These are phyloP conservation scores for Albophoma yamanashiensis DNA, from an alignment of 2,329 filamentous ascomycete genomes.

Conservation along the genomic window DNA sequence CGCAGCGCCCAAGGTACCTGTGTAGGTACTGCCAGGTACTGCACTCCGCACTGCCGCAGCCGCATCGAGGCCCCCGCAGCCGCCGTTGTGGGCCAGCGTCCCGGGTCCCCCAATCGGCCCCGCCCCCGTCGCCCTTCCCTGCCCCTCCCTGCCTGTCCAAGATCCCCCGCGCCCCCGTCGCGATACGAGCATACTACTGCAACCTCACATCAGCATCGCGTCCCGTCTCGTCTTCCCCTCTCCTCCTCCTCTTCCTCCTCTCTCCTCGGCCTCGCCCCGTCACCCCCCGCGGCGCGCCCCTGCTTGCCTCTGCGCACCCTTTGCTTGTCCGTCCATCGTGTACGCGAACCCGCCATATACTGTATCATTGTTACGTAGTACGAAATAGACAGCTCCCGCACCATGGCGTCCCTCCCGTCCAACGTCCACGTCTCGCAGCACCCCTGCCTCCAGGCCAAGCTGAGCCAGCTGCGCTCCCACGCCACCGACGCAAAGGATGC, in stretches of 20 bases:
- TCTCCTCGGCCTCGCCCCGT: background rate
- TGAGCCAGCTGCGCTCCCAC: constrained; percentile 76
- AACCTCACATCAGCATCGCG: background rate
- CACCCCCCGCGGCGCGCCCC: background rate
- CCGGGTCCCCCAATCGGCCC: background rate
- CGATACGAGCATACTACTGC: no score
- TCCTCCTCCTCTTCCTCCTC: background rate
- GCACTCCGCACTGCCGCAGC: no score
- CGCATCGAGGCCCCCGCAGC: no score
- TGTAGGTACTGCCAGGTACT: no score
- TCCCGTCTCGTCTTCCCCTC: background rate
- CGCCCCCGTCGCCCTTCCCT: background rate
- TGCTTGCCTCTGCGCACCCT: background rate
- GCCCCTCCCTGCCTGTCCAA: background rate
- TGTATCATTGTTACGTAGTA: background rate
- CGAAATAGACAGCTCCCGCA: background rate
- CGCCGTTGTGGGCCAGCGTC: background rate
- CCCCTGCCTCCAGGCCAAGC: constrained; percentile 78
- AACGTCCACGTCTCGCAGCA: constrained; percentile 74
- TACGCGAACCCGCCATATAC: background rate
- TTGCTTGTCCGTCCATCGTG: background rate
- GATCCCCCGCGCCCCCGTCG: background rate
- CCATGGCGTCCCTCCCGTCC: constrained; percentile 34
- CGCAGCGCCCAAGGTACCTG: no score
- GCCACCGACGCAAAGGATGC: constrained; percentile 63